Conservation (phyloP, 2,329 filamentous ascomycete genomes). For the Aspergillus nomiae region DNA sequence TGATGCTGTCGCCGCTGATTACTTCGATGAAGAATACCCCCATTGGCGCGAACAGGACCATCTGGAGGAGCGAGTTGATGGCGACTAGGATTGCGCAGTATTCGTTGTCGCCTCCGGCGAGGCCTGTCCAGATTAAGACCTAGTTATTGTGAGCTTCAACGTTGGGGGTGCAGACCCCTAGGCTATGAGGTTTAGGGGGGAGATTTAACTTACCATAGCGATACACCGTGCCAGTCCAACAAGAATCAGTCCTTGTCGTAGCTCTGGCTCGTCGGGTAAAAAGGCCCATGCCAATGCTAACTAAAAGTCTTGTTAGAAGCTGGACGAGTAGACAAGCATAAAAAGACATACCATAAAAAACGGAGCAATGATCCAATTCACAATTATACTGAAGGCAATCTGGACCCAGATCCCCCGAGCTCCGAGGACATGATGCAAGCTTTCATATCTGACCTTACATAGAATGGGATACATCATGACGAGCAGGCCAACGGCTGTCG, state of each 20-base stretch:
- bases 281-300: slow-evolving; percentile 52
- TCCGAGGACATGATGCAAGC: slow-evolving; percentile 66
- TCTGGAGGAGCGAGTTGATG: slow-evolving; percentile 76
- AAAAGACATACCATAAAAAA: slow-evolving; percentile 69
- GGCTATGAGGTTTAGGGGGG: background rate
- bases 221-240: slow-evolving; percentile 84
- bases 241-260: slow-evolving; percentile 69
- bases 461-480: slow-evolving; percentile 96
- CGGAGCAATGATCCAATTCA: slow-evolving; percentile 85
- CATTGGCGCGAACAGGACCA: slow-evolving; percentile 70
- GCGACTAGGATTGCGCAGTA: slow-evolving; percentile 82
- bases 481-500: slow-evolving; percentile 73
- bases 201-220: slow-evolving; percentile 66
- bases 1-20: slow-evolving; percentile 56
- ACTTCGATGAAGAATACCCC: slow-evolving; percentile 70
- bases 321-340: background rate
- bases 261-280: slow-evolving; percentile 50
- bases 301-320: slow-evolving; percentile 39
- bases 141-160: slow-evolving; percentile 20
- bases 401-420: slow-evolving; percentile 72
- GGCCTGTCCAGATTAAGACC: slow-evolving; percentile 73
- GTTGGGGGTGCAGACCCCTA: too few species aligned
- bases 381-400: slow-evolving; percentile 71
- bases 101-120: slow-evolving; percentile 74
- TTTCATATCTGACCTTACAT: slow-evolving; percentile 82